A percentile compares a stretch with the other conserved stretches of the same genome.
Evolutionary conservation across 2,329 filamentous ascomycete genomes (phyloP).

Genomic region (Neonectria magnoliae): DNA sequence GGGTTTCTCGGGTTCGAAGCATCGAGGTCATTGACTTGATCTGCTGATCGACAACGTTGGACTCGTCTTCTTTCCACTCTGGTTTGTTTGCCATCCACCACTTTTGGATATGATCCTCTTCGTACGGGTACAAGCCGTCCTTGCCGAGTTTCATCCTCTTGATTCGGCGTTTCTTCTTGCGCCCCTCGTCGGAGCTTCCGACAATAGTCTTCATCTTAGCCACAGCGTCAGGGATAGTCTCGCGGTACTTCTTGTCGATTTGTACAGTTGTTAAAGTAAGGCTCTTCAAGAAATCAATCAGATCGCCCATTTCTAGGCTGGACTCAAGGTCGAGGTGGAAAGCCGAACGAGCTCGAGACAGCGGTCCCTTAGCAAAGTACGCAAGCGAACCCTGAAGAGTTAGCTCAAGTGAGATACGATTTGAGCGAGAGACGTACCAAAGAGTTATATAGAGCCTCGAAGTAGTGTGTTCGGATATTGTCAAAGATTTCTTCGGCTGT

Average conservation of each 20-base stretch:
- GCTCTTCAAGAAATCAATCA: constrained; percentile 74
- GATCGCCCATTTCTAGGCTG: constrained; percentile 68
- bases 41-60: constrained; percentile 59
- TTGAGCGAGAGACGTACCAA: constrained; percentile 57
- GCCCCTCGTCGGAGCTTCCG: constrained; percentile 63
- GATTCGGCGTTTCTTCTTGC: constrained; percentile 61
- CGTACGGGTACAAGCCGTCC: constrained; percentile 73
- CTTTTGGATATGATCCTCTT: constrained; percentile 70
- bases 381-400: constrained; percentile 73
- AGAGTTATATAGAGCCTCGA: constrained; percentile 70
- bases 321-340: constrained; percentile 72
- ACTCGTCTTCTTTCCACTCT: constrained; percentile 60
- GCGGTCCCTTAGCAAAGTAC: constrained; percentile 84
- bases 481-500: constrained; percentile 65
- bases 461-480: constrained; percentile 67
- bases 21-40: constrained; percentile 71
- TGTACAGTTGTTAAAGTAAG: constrained; percentile 73
- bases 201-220: constrained; percentile 64
- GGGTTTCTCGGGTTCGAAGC: constrained; percentile 78
- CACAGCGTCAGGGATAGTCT: constrained; percentile 72
- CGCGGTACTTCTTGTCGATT: constrained; percentile 84
- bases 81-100: constrained; percentile 76
- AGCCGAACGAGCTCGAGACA: constrained; percentile 77
- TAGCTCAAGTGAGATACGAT: constrained; percentile 9
- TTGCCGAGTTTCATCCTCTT: constrained; percentile 75